Evolutionary conservation across 1,284 basidiomycete species (phyloP), one percentile per base, ranked within the genome.

Genomic region (Boletellus deceptivus): DNA sequence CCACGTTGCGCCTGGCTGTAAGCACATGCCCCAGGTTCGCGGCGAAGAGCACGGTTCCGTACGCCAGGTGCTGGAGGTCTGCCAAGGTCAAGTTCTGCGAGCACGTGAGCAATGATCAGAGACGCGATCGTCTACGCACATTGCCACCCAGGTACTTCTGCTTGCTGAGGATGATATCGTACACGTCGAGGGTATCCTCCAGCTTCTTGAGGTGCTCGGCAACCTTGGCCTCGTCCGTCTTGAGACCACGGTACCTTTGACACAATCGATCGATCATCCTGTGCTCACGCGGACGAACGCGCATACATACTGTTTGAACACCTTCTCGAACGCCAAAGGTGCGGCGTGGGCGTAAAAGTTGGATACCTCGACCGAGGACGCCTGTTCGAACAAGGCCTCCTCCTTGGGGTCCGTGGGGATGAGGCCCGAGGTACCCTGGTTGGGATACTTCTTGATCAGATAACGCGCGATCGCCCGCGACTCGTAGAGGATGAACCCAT

Each of bases 391-490:
- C 39, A 68, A 35, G 20, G 70, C 67, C 20, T 60, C 56, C 7
- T 55, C 53, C 55, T 69, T 53, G 38, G 62, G 52, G 58, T 71
- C 61, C 52, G 49, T 63, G 45, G 63, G 71, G 45, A 70, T 71
- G 11, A 71, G 54, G 55, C 63, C 62, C 39, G 44, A 20, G 17
- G 67, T 69, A 38, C 74, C 71, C 55, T 72, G 62, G 48, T 61
- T 55, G 7, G 68, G 57, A 50, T 77, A 75, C 59, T 79, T 79
- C 49, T 67, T 65, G 46, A 72, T 72, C 53, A 80, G 46, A 61
- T 81, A 80, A 31, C 78, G 73, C 6, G 56, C 56, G 52, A 84
- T 82, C 3, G 81, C 80, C 34, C 82, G 76, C 33, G 74, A 76
- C 61, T 84, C 78, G 62, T 65, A 79, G 41, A 78, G 55, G 46